A percentile compares a stretch with the other conserved stretches of the same genome.
Conservation (phyloP, 495 filamentous ascomycete species). For the Xylaria palmicola region DNA sequence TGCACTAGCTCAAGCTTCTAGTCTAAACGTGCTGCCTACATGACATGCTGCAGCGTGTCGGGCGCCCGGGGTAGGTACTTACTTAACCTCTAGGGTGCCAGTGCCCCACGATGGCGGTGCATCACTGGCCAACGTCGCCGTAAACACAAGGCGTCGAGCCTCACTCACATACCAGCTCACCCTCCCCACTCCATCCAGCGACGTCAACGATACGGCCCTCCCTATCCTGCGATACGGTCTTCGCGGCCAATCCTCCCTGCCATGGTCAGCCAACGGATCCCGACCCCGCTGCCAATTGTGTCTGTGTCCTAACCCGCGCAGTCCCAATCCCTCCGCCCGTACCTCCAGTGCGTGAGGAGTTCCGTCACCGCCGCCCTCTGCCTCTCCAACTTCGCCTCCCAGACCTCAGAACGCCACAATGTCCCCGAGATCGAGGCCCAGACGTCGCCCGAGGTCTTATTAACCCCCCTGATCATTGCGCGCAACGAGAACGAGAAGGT, state of each 20-base stretch:
- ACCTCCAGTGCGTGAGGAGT: conserved; percentile 93
- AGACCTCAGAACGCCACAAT: conserved; percentile 94
- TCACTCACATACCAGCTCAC: neutral
- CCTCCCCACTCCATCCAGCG: neutral
- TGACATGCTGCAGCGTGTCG: too few relatives aligned
- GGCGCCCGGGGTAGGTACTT: neutral
- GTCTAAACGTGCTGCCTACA: too few relatives aligned
- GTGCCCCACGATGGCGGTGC: conserved; percentile 6
- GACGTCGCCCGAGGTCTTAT: conserved; percentile 88
- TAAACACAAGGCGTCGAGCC: neutral
- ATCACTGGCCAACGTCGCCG: conserved; percentile 2
- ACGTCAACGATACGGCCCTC: conserved; percentile 1
- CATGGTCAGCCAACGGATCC: conserved; percentile 24
- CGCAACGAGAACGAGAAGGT: conserved; percentile 95
- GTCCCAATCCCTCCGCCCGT: conserved; percentile 98
- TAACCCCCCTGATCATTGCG: conserved; percentile 83
- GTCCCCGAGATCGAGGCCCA: conserved; percentile 95
- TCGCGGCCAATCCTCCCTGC: conserved; percentile 6
- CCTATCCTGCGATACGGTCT: neutral
- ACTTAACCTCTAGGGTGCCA: too few relatives aligned
- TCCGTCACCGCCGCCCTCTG: conserved; percentile 92
- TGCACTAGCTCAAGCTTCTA: neutral
- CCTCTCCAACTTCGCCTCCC: conserved; percentile 95
- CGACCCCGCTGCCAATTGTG: conserved; percentile 6
- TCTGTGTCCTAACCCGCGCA: conserved; percentile 32